Evolutionary conservation across 345 rosid species (phyloP).

Genomic region (Citrus medica): DNA sequence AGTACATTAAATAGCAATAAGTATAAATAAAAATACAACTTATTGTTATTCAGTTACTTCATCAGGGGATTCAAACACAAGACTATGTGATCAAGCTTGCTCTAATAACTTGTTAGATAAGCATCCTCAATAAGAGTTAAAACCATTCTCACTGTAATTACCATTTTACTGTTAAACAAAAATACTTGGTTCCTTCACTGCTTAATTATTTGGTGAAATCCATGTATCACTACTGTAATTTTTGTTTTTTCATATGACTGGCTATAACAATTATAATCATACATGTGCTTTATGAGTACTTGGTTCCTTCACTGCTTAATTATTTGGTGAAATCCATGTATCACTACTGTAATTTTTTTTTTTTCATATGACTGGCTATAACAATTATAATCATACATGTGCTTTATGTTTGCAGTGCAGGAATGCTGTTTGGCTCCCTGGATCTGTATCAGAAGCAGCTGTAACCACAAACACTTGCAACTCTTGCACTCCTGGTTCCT

Average conservation of each 20-base stretch:
- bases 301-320: background rate
- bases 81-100: background rate
- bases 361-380: background rate
- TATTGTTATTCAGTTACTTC: background rate
- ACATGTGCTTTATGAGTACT: too few species aligned
- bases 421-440: slow-evolving; percentile 97
- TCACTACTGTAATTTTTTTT: too few species aligned
- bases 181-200: background rate
- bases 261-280: background rate
- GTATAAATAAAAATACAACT: background rate
- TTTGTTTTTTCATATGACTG: background rate
- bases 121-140: background rate
- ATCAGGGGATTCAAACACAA: background rate
- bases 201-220: background rate
- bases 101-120: background rate
- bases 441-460: slow-evolving; percentile 78
- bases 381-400: background rate
- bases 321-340: background rate
- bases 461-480: slow-evolving; percentile 71
- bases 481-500: slow-evolving; percentile 76
- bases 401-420: slow-evolving; percentile 57
- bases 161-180: background rate
- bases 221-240: too few species aligned
- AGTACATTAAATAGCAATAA: background rate
- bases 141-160: background rate